Conservation (phyloP, 495 filamentous ascomycete species). For the Tuber magnatum region DNA sequence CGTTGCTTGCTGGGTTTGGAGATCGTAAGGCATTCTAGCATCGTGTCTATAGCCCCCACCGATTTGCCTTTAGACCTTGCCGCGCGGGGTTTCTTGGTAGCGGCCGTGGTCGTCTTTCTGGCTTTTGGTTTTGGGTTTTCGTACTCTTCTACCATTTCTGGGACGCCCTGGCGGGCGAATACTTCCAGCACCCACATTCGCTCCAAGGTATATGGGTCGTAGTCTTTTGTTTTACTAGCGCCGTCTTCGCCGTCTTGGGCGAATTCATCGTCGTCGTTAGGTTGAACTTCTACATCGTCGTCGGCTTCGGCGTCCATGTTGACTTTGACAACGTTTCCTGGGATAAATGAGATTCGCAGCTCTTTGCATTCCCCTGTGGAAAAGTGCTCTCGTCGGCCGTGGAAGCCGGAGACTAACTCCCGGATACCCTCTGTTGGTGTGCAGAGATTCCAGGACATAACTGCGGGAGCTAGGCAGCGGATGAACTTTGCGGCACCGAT, state of each 20-base stretch:
- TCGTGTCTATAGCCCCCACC: constrained; percentile 8
- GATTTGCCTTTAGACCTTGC: constrained; percentile 15
- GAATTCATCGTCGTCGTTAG: constrained; percentile 49
- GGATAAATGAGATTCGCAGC: constrained; percentile 67
- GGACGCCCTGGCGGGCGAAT: constrained; percentile 61
- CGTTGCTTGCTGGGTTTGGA: constrained; percentile 20
- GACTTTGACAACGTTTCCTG: constrained; percentile 66
- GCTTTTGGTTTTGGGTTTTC: constrained; percentile 55
- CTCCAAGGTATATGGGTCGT: constrained; percentile 58
- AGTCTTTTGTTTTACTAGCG: constrained; percentile 55
- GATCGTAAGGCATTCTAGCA: constrained; percentile 14
- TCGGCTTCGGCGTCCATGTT: constrained; percentile 64
- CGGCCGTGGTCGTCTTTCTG: constrained; percentile 42
- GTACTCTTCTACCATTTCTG: constrained; percentile 68
- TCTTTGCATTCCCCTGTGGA: constrained; percentile 70
- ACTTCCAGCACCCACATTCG: constrained; percentile 73
- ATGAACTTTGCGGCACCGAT: constrained; percentile 80
- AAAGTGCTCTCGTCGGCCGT: constrained; percentile 59
- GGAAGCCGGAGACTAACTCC: constrained; percentile 53
- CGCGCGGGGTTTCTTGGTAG: constrained; percentile 13
- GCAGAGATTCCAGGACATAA: constrained; percentile 61
- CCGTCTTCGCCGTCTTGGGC: constrained; percentile 52
- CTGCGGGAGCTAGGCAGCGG: constrained; percentile 66
- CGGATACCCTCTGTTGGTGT: constrained; percentile 25
- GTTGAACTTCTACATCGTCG: constrained; percentile 49